Percentiles rank a stretch among this genome's conserved stretches.
phyloP scores from a whole-genome alignment of 768 basidiomycete genomes.

The Serendipita sp. region DNA sequence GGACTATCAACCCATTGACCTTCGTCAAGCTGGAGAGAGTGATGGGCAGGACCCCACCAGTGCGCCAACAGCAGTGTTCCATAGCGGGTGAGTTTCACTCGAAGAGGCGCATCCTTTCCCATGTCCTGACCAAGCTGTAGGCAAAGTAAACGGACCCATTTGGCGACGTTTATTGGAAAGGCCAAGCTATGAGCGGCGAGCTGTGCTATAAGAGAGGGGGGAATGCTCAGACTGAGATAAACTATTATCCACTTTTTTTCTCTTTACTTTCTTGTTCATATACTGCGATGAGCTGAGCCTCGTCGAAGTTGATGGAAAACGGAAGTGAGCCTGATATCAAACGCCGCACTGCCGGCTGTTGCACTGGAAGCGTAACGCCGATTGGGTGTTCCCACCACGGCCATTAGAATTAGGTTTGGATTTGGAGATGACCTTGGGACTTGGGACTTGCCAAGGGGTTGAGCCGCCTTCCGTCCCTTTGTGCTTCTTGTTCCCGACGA shows the following conservation, averaged over 20 bases:
- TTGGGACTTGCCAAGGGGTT: not conserved
- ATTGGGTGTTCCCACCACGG: not conserved
- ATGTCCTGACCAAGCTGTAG: not conserved
- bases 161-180: conserved; percentile 13
- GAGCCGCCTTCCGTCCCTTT: not conserved
- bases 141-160: conserved; percentile 14
- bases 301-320: not conserved
- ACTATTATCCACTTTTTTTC: not conserved
- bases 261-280: not conserved
- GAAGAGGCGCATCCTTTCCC: not conserved
- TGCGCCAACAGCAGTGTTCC: conserved; percentile 10
- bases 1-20: conserved; percentile 51
- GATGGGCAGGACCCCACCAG: conserved; percentile 24
- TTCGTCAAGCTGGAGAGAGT: conserved; percentile 32
- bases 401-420: not conserved
- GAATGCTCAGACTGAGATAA: not conserved
- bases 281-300: not conserved
- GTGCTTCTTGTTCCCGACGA: not conserved
- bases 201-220: not conserved
- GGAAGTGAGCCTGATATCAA: not conserved
- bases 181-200: conserved; percentile 9
- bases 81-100: conserved; percentile 12
- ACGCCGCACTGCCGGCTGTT: not conserved
- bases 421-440: not conserved
- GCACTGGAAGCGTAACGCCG: not conserved